Evolutionary conservation across 1,284 basidiomycete genomes (phyloP), one percentile per base, ranked within the genome.

Genomic region (Schizopora paradoxa): DNA sequence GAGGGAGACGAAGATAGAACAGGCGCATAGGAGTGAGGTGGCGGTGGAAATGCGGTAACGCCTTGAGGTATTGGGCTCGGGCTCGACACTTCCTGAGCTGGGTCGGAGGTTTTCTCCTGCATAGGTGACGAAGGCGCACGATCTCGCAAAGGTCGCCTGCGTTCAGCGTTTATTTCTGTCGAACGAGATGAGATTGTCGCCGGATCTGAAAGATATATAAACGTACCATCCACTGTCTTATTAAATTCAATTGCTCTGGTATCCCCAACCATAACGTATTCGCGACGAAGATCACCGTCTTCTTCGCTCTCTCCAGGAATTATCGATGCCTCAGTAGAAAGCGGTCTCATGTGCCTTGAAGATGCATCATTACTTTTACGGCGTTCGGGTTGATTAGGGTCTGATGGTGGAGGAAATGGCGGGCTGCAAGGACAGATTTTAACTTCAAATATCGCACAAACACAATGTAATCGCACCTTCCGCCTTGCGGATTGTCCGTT

Each of bases 301-400:
- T 88, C 85, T 56, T 88, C 86, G 0, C 80, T 83, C 61, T 88
- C 86, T 5, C 85, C 86, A n/a, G 84, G 84, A 43, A 87, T 86
- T 43, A 77, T 63, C 0, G 84, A 86, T 1, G 72, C 77, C 48
- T 88, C 84, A 0, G 74, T 73, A 2, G 77, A 76, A 3, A 78
- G 58, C 1, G 70, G 66, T 10, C 36, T 41, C n/a, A n/a, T n/a
- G n/a, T n/a, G n/a, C n/a, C n/a, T n/a, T n/a, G n/a, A n/a, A n/a
- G n/a, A n/a, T n/a, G n/a, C n/a, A n/a, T n/a, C n/a, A n/a, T n/a
- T n/a, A 6, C 27, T 36, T 47, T 61, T 66, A 0, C 52, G 54
- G 29, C 39, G 38, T 38, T 49, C 51, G 31, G 28, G 41, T 14
- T 34, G 37, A 19, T 37, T 46, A 34, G 35, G 41, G 23, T 51